phyloP scores from a whole-genome alignment of 192 early-diverging fungal genomes.

The Backusella westeae region DNA sequence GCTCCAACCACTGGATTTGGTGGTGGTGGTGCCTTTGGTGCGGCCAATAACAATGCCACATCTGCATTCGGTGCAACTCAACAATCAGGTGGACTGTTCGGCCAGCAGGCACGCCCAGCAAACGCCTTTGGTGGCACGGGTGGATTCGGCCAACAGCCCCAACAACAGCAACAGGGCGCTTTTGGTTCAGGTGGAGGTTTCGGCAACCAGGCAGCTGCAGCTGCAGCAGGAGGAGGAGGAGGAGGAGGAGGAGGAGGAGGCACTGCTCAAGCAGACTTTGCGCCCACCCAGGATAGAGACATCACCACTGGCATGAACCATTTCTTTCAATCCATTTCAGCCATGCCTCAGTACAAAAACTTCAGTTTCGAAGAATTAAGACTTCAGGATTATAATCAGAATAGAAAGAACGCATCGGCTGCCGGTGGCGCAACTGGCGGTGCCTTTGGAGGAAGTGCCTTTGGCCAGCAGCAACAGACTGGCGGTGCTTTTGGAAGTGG shows the following conservation, averaged over 20 bases:
- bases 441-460: slow-evolving; percentile 6
- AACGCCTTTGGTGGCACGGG: slow-evolving; percentile 36
- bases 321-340: slow-evolving; percentile 67
- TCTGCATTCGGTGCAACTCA: slow-evolving; percentile 50
- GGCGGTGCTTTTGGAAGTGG: slow-evolving; percentile 53
- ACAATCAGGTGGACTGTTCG: slow-evolving; percentile 29
- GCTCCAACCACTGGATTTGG: slow-evolving; percentile 29
- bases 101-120: slow-evolving; percentile 20
- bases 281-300: slow-evolving; percentile 50
- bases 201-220: slow-evolving; percentile 31
- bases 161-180: slow-evolving; percentile 42
- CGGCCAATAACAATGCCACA: not conserved
- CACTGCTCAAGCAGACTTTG: slow-evolving; percentile 54
- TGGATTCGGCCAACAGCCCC: slow-evolving; percentile 33
- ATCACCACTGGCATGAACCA: slow-evolving; percentile 53
- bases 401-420: slow-evolving; percentile 58
- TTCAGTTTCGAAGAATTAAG: slow-evolving; percentile 91
- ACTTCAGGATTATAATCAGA: slow-evolving; percentile 82
- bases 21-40: slow-evolving; percentile 15
- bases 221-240: slow-evolving; percentile 24
- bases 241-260: slow-evolving; percentile 44
- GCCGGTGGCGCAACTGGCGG: slow-evolving; percentile 32
- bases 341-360: slow-evolving; percentile 83
- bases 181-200: slow-evolving; percentile 37
- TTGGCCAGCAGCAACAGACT: slow-evolving; percentile 24